These are phyloP conservation scores for Pyrenochaeta sp. DNA, from an alignment of 2,329 filamentous ascomycete species.

Conservation along the genomic window DNA sequence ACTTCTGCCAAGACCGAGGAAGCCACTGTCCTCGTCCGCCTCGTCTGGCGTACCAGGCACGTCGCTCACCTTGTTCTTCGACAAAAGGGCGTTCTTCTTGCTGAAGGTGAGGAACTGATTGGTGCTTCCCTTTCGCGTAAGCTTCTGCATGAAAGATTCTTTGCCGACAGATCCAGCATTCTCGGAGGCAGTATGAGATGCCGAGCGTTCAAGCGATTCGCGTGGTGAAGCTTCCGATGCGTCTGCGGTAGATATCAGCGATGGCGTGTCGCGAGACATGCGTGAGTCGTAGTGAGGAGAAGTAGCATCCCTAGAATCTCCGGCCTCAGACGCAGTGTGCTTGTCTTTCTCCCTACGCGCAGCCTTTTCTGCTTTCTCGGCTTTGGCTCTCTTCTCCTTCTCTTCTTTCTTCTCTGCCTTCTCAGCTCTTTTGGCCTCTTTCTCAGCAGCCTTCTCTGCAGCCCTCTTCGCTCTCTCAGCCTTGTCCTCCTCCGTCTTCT, in stretches of 20 bases:
- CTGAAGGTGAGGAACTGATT: slow-evolving; percentile 56
- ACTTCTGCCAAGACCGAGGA: slow-evolving; percentile 35
- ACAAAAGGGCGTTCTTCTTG: slow-evolving; percentile 48
- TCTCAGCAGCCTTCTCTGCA: slow-evolving; percentile 46
- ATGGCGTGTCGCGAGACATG: slow-evolving; percentile 54
- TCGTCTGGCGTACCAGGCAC: slow-evolving; percentile 49
- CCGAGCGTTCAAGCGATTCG: slow-evolving; percentile 51
- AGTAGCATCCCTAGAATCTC: slow-evolving; percentile 36
- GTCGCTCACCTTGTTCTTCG: slow-evolving; percentile 41
- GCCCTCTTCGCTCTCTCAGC: slow-evolving; percentile 43
- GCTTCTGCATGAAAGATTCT: slow-evolving; percentile 60
- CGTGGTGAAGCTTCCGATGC: slow-evolving; percentile 47
- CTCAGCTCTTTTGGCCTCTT: slow-evolving; percentile 46
- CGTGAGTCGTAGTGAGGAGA: slow-evolving; percentile 41
- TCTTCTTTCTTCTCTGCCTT: slow-evolving; percentile 46
- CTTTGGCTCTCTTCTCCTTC: slow-evolving; percentile 51
- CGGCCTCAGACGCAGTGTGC: slow-evolving; percentile 31
- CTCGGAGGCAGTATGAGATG: slow-evolving; percentile 50
- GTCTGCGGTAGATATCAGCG: slow-evolving; percentile 52
- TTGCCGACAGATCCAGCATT: slow-evolving; percentile 48
- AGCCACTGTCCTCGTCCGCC: slow-evolving; percentile 48
- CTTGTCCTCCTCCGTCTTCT: slow-evolving; percentile 45
- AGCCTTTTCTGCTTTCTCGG: slow-evolving; percentile 43
- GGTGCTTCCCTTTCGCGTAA: slow-evolving; percentile 57
- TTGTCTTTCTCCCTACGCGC: slow-evolving; percentile 48